Base-by-base conservation (phyloP, 2,329 filamentous ascomycete species). In the Triangularia setosa region DNA sequence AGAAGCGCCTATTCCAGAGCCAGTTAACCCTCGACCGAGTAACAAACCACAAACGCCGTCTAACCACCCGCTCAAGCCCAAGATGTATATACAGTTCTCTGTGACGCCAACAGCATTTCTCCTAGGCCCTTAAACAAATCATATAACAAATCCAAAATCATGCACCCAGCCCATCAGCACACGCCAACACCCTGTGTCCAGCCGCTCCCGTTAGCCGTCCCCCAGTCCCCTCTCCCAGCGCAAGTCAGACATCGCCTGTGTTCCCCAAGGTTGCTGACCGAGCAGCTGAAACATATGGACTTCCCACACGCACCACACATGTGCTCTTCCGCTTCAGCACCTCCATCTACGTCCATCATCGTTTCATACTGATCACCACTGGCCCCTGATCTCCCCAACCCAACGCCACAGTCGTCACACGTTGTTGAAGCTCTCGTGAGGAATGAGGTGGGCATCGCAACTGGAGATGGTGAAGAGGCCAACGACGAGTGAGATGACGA, bases 231-330 rank as follows among this genome's bases (percentile, higher is more conserved):
- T 54, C 73, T 72, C 8, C 79, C 79, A 0, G 83, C 82, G 69
- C 86, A 88, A 4, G 72, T 74, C 53, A 87, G 68, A 68, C 85
- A 88, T 48, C 79, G 76, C 64, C 82, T 77, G 69, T 83, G 77
- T 66, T 83, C 80, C 2, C 84, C 84, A 0, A 88, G 74, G 66
- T 85, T 84, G 65, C 82, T 85, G 48, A 87, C 79, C 0, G 84
- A 86, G 71, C 86, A 88, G 62, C 82, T 80, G 62, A 82, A 84
- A 74, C 85, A 88, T 14, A 88, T 83, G 11, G 79, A 75, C 71
- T 84, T 87, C 4, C 80, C 78, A 64, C 85, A 88, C 0, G 75
- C 78, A 8, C 76, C 77, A 61, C 85, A 87, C 1, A 75, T 72
- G 27, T 75, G 73, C 33, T 73, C 74, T 21, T 65, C 70, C 1